Conservation (phyloP, 2,329 filamentous ascomycete species). For the Nothopassalora personata region DNA sequence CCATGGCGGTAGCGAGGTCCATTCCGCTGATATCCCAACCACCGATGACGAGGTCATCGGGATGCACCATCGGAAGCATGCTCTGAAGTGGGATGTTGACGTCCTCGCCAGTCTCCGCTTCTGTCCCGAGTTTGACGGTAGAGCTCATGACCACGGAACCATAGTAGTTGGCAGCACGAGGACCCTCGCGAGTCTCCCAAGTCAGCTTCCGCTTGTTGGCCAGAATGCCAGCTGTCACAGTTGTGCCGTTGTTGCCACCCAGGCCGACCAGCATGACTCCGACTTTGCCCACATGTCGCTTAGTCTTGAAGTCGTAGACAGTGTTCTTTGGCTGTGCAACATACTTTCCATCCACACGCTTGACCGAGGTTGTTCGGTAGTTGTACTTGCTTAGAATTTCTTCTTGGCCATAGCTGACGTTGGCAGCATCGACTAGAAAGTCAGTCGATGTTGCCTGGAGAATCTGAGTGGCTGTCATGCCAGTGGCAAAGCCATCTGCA, state of each 20-base stretch:
- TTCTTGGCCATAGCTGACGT: slow-evolving; percentile 81
- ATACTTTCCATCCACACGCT: slow-evolving; percentile 66
- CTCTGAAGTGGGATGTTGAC: slow-evolving; percentile 95
- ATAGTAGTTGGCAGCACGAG: slow-evolving; percentile 89
- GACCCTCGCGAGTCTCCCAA: slow-evolving; percentile 92
- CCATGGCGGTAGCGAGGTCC: slow-evolving; percentile 88
- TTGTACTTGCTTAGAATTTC: slow-evolving; percentile 92
- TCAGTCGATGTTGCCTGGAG: slow-evolving; percentile 28
- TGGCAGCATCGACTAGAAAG: slow-evolving; percentile 86
- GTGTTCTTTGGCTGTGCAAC: slow-evolving; percentile 83
- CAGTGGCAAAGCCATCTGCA: slow-evolving; percentile 51
- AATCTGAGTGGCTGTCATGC: slow-evolving; percentile 29
- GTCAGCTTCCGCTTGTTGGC: slow-evolving; percentile 81
- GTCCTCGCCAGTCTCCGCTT: slow-evolving; percentile 76
- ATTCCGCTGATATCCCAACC: slow-evolving; percentile 96
- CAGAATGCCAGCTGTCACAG: slow-evolving; percentile 93
- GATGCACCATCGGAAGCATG: slow-evolving; percentile 82
- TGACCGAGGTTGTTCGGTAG: slow-evolving; percentile 88
- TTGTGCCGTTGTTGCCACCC: slow-evolving; percentile 98
- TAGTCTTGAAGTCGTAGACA: slow-evolving; percentile 94
- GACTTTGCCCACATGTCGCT: slow-evolving; percentile 85
- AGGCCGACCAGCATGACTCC: slow-evolving; percentile 97
- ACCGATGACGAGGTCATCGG: slow-evolving; percentile 89
- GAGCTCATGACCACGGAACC: slow-evolving; percentile 96
- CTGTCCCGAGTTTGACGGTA: slow-evolving; percentile 91